These are phyloP conservation scores for Aulographum hederae DNA, from an alignment of 2,329 filamentous ascomycete genomes.

Conservation along the genomic window DNA sequence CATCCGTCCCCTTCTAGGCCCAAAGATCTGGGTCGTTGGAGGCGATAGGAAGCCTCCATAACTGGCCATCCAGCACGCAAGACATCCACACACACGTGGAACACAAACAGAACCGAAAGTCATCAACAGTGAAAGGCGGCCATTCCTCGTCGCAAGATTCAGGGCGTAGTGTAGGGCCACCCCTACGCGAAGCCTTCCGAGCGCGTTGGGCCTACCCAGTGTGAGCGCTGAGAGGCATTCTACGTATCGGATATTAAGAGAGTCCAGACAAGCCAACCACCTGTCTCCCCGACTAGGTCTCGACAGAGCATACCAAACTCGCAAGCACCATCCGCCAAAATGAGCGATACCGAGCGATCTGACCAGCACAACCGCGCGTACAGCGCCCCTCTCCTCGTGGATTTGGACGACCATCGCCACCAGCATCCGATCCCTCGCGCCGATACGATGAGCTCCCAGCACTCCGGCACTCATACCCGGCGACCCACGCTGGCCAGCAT, in stretches of 20 bases:
- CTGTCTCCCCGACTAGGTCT: no score
- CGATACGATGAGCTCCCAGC: conserved; percentile 18
- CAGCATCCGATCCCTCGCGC: conserved; percentile 41
- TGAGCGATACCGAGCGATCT: conserved; percentile 44
- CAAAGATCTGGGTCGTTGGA: conserved; percentile 88
- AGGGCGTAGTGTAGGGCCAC: conserved; percentile 25
- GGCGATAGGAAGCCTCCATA: conserved; percentile 97
- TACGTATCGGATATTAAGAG: no score
- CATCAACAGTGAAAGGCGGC: conserved; percentile 2
- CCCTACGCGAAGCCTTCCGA: conserved; percentile 27
- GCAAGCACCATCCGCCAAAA: no score
- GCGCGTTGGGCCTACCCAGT: no score
- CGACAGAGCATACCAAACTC: no score
- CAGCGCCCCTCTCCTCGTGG: conserved; percentile 49
- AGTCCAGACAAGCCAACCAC: no score
- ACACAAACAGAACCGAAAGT: conserved; percentile 8
- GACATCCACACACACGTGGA: neutral
- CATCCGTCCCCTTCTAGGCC: conserved; percentile 79
- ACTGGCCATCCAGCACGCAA: conserved; percentile 35
- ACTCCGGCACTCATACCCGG: conserved; percentile 22
- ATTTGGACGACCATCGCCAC: conserved; percentile 75
- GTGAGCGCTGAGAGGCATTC: no score
- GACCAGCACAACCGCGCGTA: conserved; percentile 30
- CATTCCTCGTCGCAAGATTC: conserved; percentile 2
- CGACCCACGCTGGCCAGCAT: conserved; percentile 60